Evolutionary conservation across 2,329 filamentous ascomycete genomes (phyloP).

Genomic region (Pseudogymnoascus verrucosus): DNA sequence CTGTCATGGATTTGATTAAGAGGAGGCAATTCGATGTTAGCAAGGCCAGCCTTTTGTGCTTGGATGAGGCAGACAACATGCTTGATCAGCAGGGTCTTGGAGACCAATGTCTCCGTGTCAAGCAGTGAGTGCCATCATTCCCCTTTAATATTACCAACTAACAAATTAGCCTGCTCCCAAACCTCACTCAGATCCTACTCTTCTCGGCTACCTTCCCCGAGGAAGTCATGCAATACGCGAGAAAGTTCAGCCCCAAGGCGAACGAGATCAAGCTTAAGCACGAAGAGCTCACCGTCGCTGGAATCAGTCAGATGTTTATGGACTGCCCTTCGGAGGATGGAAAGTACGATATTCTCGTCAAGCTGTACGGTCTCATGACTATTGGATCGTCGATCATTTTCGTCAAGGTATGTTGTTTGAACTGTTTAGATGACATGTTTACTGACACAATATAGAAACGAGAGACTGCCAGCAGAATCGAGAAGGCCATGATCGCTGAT

Average conservation of each 20-base stretch:
- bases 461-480: slow-evolving; percentile 76
- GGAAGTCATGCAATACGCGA: slow-evolving; percentile 75
- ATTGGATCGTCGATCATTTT: slow-evolving; percentile 98
- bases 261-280: slow-evolving; percentile 83
- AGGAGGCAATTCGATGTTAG: slow-evolving; percentile 65
- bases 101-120: slow-evolving; percentile 89
- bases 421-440: neutral
- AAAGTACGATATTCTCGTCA: slow-evolving; percentile 83
- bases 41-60: slow-evolving; percentile 71
- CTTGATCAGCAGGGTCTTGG: slow-evolving; percentile 90
- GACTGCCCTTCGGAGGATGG: slow-evolving; percentile 75
- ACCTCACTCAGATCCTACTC: slow-evolving; percentile 73
- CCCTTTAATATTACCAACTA: slow-evolving; percentile 4
- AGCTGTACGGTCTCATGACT: slow-evolving; percentile 92
- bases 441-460: slow-evolving; percentile 52
- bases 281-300: slow-evolving; percentile 89
- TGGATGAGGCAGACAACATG: slow-evolving; percentile 99
- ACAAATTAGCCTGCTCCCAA: slow-evolving; percentile 48
- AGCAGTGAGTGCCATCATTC: slow-evolving; percentile 50
- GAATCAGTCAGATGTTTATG: slow-evolving; percentile 96
- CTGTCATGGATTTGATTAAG: slow-evolving; percentile 79
- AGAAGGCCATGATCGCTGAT: slow-evolving; percentile 75
- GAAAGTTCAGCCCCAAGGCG: slow-evolving; percentile 74
- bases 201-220: slow-evolving; percentile 94
- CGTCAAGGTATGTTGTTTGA: slow-evolving; percentile 58